Percentiles rank a stretch among this genome's conserved stretches.
Evolutionary conservation across 1,284 basidiomycete species (phyloP).

Genomic region (Ganoderma leucocontextum): DNA sequence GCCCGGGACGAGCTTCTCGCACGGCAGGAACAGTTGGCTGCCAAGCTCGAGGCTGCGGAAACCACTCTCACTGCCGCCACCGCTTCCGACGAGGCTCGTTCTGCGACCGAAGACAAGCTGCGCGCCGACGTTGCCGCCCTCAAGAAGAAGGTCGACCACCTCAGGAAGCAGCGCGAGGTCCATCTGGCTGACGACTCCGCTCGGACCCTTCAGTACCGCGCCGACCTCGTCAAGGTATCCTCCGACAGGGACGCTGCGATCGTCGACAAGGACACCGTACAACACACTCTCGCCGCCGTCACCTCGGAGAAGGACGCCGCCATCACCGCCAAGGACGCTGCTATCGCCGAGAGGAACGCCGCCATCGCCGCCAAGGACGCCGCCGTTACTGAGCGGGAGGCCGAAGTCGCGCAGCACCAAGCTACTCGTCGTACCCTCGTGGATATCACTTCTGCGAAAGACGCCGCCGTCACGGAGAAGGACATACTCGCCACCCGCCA

Average conservation of each 20-base stretch:
- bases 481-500: background rate
- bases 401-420: background rate
- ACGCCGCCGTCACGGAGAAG: background rate
- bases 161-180: constrained; percentile 5
- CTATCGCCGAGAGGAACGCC: background rate
- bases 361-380: background rate
- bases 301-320: background rate
- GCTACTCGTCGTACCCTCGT: background rate
- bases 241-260: background rate
- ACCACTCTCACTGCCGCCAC: background rate
- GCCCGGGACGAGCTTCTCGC: background rate
- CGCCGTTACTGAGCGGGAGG: background rate
- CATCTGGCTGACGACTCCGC: constrained; percentile 7
- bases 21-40: background rate
- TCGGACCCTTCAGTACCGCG: background rate
- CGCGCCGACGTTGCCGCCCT: background rate
- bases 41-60: background rate
- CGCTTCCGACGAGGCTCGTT: background rate
- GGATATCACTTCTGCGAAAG: background rate
- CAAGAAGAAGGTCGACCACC: constrained; percentile 9
- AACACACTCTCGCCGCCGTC: background rate
- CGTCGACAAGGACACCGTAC: background rate
- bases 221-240: background rate
- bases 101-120: background rate
- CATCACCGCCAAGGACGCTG: background rate